Conservation (phyloP, 768 basidiomycete species). For the Neoboletus subvelutipes region DNA sequence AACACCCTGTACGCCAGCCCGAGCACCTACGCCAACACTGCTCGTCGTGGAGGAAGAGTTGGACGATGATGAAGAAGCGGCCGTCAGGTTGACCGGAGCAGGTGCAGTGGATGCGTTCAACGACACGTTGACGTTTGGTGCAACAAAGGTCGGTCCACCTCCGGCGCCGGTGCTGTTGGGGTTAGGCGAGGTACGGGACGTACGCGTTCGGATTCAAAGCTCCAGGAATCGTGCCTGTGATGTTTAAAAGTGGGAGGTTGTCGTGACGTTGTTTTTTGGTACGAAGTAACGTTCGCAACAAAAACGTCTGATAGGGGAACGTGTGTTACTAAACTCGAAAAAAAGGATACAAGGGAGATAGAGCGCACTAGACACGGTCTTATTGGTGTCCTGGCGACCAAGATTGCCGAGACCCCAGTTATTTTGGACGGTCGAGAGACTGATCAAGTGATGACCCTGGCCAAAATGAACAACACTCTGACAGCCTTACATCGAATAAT, state of each 20-base stretch:
- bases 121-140: slow-evolving; percentile 32
- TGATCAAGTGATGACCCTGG: background rate
- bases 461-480: background rate
- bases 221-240: slow-evolving; percentile 43
- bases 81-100: slow-evolving; percentile 42
- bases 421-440: slow-evolving; percentile 52
- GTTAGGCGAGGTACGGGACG: slow-evolving; percentile 47
- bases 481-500: slow-evolving; percentile 53
- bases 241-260: slow-evolving; percentile 38
- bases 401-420: slow-evolving; percentile 65
- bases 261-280: slow-evolving; percentile 39
- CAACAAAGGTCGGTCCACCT: slow-evolving; percentile 41
- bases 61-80: slow-evolving; percentile 1
- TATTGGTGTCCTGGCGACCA: slow-evolving; percentile 56
- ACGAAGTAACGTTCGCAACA: slow-evolving; percentile 48
- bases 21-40: background rate
- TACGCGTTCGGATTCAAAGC: slow-evolving; percentile 41
- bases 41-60: slow-evolving; percentile 1
- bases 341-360: background rate
- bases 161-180: slow-evolving; percentile 40
- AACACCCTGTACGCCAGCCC: slow-evolving; percentile 5
- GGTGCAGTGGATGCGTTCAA: slow-evolving; percentile 37
- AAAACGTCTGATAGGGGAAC: slow-evolving; percentile 46
- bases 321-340: background rate
- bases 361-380: slow-evolving; percentile 29